These are phyloP conservation scores for Boletus subparvulus DNA, from an alignment of 768 basidiomycete species.

Conservation along the genomic window DNA sequence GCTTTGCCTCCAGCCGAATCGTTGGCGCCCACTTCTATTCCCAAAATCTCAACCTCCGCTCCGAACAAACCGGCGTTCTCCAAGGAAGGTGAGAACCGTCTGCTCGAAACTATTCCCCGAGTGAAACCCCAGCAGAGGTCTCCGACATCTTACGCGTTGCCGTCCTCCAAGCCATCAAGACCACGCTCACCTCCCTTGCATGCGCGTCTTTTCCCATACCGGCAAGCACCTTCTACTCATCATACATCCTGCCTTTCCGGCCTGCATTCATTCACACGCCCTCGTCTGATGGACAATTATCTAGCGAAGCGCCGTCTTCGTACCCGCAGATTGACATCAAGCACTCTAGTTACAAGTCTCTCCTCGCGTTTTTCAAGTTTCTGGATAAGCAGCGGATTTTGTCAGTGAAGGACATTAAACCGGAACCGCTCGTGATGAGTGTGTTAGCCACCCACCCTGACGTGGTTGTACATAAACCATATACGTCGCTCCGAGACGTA, in stretches of 20 bases:
- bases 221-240: slow-evolving; percentile 73
- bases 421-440: slow-evolving; percentile 52
- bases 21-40: background rate
- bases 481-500: slow-evolving; percentile 63
- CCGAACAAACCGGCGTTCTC: slow-evolving; percentile 16
- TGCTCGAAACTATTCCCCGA: background rate
- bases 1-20: slow-evolving; percentile 11
- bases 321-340: slow-evolving; percentile 66
- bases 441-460: slow-evolving; percentile 59
- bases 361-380: slow-evolving; percentile 76
- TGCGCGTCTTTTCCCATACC: slow-evolving; percentile 68
- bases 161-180: slow-evolving; percentile 64
- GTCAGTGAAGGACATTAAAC: slow-evolving; percentile 61
- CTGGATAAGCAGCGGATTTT: slow-evolving; percentile 73
- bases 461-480: slow-evolving; percentile 49
- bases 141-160: slow-evolving; percentile 53
- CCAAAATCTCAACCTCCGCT: slow-evolving; percentile 6
- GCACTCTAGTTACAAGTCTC: slow-evolving; percentile 75
- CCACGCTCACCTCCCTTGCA: slow-evolving; percentile 46
- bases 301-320: slow-evolving; percentile 25
- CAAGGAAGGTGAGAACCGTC: slow-evolving; percentile 29
- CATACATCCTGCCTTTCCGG: slow-evolving; percentile 75
- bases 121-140: slow-evolving; percentile 20
- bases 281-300: slow-evolving; percentile 10
- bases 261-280: slow-evolving; percentile 51